Base-by-base conservation (phyloP, 257 asterid species). In the Solanum chmielewskii region DNA sequence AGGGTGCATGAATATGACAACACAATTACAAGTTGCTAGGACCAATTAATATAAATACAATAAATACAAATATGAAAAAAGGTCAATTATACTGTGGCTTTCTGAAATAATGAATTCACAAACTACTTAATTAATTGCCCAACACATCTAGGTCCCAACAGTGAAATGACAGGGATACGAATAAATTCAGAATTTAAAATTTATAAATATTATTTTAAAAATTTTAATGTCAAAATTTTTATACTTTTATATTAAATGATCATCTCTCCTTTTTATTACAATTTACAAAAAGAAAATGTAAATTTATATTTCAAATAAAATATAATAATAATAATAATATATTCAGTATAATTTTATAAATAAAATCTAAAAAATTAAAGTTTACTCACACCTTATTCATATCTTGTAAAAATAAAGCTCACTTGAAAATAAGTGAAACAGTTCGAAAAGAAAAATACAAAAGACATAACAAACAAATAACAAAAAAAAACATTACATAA, bases 381-480 rank as follows among this genome's bases (percentile, higher is more conserved):
- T 52, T 9, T 52, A 52, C 4, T 6, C 2, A 6, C 0, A 16
- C 23, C 60, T 52, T 52, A 52, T 52, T 16, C 9, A 52, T 52
- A 52, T 52, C 60, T 6, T 1, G 0, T 52, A 16, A 3, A 49
- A 14, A 49, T 49, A 49, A 8, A 49, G 59, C 9, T 15, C 9
- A 21, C 4, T 16, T 52, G 9, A 49, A 49, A 49, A 2, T 16
- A 52, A 16, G 3, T 6, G 0, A 49, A 16, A 3, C 0, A 1
- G 0, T 16, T 52, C 7, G 1, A 16, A 52, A 52, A 16, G 23
- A 52, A 52, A 52, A 52, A 20, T 49, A 15, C 8, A 49, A 49
- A 49, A 16, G 1, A 52, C 18, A 49, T 15, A 49, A 49, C 10
- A 41, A 41, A 41, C 6, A 49, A 49, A 49, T 15, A 49, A 49